Conservation (phyloP, 2,329 filamentous ascomycete genomes). For the Colletotrichum caudatum region DNA sequence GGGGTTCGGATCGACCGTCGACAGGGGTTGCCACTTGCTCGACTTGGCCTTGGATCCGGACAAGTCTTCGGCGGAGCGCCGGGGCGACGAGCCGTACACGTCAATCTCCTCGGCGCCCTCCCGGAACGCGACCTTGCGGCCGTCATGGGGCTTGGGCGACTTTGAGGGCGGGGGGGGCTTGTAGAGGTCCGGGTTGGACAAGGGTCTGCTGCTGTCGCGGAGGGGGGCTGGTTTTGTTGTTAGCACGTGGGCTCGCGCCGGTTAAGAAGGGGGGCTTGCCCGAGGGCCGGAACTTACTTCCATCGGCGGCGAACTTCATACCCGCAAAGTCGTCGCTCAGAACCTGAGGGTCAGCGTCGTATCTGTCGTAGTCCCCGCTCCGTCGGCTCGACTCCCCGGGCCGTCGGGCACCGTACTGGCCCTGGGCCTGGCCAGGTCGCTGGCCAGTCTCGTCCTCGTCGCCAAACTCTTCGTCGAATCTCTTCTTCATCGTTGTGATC, state of each 20-base stretch:
- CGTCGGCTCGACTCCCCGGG: conserved; percentile 74
- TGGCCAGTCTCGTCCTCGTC: conserved; percentile 70
- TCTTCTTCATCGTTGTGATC: conserved; percentile 93
- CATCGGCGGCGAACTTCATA: conserved; percentile 72
- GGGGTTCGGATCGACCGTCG: conserved; percentile 77
- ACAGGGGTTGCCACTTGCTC: conserved; percentile 98
- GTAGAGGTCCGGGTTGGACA: conserved; percentile 84
- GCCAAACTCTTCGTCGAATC: conserved; percentile 88
- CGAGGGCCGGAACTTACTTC: conserved; percentile 61
- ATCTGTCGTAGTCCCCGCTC: conserved; percentile 90
- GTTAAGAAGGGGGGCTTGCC: conserved; percentile 36
- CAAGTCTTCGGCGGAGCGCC: conserved; percentile 64
- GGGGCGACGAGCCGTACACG: conserved; percentile 76
- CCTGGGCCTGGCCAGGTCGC: conserved; percentile 50
- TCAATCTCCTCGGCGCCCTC: conserved; percentile 81
- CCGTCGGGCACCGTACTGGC: conserved; percentile 53
- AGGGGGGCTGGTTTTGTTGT: conserved; percentile 60
- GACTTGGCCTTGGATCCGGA: conserved; percentile 68
- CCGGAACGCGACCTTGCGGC: conserved; percentile 68
- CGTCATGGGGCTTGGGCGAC: conserved; percentile 62
- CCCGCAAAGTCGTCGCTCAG: conserved; percentile 89
- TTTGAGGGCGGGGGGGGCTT: conserved; percentile 70
- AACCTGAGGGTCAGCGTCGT: conserved; percentile 93
- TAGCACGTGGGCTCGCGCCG: conserved; percentile 36
- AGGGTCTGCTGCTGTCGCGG: conserved; percentile 67